A percentile compares a stretch with the other conserved stretches of the same genome.
These are phyloP conservation scores for Talaromyces albobiverticillius DNA, from an alignment of 2,329 filamentous ascomycete genomes.

Conservation along the genomic window DNA sequence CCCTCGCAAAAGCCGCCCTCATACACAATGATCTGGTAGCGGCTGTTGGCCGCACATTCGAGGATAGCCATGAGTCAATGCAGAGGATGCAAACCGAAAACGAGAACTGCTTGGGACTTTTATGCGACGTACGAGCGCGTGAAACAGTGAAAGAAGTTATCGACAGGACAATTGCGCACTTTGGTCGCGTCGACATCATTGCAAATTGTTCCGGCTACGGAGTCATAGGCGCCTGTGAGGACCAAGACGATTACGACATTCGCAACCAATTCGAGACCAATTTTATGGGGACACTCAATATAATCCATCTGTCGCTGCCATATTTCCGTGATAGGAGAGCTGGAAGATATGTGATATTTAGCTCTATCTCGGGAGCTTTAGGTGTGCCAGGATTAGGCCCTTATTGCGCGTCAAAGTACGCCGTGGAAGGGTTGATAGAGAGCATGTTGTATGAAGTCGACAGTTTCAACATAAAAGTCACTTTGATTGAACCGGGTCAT, in stretches of 20 bases:
- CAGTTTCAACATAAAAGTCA: conserved; percentile 86
- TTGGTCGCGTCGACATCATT: conserved; percentile 81
- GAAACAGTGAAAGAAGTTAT: conserved; percentile 73
- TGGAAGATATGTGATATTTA: conserved; percentile 92
- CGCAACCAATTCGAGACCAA: conserved; percentile 97
- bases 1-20: conserved; percentile 78
- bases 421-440: conserved; percentile 91
- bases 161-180: conserved; percentile 66
- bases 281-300: conserved; percentile 92
- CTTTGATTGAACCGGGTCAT: conserved; percentile 86
- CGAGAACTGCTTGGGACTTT: conserved; percentile 64
- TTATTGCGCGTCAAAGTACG: conserved; percentile 96
- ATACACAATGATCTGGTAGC: conserved; percentile 78
- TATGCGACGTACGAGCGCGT: conserved; percentile 85
- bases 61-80: conserved; percentile 72
- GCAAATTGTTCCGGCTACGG: conserved; percentile 94
- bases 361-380: conserved; percentile 85
- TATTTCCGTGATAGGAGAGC: conserved; percentile 75
- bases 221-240: conserved; percentile 92
- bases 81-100: conserved; percentile 63
- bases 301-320: conserved; percentile 82
- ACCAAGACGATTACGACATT: conserved; percentile 92
- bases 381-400: conserved; percentile 90
- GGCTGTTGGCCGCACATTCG: conserved; percentile 78
- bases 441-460: conserved; percentile 96